Percentiles rank a stretch among this genome's conserved stretches.
These are phyloP conservation scores for Macrocystidia cucumis DNA, from an alignment of 1,284 basidiomycete species.

Conservation along the genomic window DNA sequence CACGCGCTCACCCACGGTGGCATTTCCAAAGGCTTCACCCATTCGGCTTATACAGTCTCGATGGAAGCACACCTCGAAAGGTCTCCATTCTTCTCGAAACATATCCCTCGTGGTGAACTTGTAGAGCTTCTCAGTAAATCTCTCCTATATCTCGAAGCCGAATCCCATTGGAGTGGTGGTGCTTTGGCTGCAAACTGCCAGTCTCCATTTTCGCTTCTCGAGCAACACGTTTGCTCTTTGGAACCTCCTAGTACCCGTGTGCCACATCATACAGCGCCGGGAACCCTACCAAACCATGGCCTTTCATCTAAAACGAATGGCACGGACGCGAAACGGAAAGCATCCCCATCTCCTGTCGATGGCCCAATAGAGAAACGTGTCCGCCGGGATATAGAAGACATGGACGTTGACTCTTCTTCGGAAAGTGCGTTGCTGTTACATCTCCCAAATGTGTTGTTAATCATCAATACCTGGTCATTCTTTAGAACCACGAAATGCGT, in stretches of 20 bases:
- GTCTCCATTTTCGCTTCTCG: slow-evolving; percentile 60
- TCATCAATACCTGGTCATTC: slow-evolving; percentile 14
- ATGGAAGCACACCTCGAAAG: slow-evolving; percentile 63
- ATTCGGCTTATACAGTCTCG: slow-evolving; percentile 70
- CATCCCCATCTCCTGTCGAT: slow-evolving; percentile 30
- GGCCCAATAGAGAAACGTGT: slow-evolving; percentile 44
- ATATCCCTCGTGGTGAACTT: slow-evolving; percentile 77
- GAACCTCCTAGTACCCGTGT: slow-evolving; percentile 21
- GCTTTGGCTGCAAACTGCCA: slow-evolving; percentile 55
- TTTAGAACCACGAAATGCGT: slow-evolving; percentile 10
- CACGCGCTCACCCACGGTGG: slow-evolving; percentile 2
- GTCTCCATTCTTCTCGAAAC: slow-evolving; percentile 56
- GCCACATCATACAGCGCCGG: slow-evolving; percentile 1
- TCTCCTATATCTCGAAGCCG: slow-evolving; percentile 77
- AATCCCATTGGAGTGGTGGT: slow-evolving; percentile 68
- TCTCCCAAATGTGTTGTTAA: slow-evolving; percentile 3
- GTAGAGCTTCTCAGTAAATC: slow-evolving; percentile 76
- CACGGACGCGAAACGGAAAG: slow-evolving; percentile 38
- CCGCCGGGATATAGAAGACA: slow-evolving; percentile 35
- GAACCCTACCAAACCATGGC: neutral
- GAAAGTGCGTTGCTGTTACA: slow-evolving; percentile 14
- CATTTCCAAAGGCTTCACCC: slow-evolving; percentile 52
- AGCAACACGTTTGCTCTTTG: slow-evolving; percentile 57
- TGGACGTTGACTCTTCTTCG: slow-evolving; percentile 25
- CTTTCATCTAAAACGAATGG: slow-evolving; percentile 11